phyloP scores from a whole-genome alignment of 2,329 filamentous ascomycete species.

The Lasiodiplodia theobromae region DNA sequence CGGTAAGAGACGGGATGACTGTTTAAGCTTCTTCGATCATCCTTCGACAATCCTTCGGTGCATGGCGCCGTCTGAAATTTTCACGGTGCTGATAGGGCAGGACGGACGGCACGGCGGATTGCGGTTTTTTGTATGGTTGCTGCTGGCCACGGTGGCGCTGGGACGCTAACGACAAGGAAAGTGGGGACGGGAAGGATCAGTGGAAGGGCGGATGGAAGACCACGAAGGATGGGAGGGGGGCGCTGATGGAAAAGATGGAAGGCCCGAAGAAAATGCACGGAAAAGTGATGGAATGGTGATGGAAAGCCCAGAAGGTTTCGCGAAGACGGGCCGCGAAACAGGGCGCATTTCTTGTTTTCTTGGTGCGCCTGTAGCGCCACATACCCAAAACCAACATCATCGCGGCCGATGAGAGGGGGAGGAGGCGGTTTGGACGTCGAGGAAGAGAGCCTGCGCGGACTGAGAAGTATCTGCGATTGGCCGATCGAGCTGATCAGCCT shows the following conservation, averaged over 20 bases:
- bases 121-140: background rate
- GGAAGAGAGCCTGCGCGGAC: background rate
- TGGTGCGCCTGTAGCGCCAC: background rate
- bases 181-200: background rate
- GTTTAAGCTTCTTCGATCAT: background rate
- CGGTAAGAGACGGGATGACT: background rate
- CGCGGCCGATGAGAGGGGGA: background rate
- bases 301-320: background rate
- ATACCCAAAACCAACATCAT: background rate
- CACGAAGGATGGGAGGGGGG: background rate
- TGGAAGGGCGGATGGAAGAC: background rate
- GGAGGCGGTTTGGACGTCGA: background rate
- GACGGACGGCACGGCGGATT: too few species aligned
- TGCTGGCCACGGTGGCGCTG: background rate
- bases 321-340: background rate
- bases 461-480: background rate
- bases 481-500: background rate
- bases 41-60: background rate
- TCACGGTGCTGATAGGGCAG: background rate
- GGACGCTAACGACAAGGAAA: background rate
- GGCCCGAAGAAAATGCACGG: background rate
- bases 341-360: too few species aligned
- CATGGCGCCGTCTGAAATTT: background rate
- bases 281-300: background rate
- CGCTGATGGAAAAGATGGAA: background rate